phyloP scores from a whole-genome alignment of 73 alveolate genomes.

The Tetrahymena thermophila region DNA sequence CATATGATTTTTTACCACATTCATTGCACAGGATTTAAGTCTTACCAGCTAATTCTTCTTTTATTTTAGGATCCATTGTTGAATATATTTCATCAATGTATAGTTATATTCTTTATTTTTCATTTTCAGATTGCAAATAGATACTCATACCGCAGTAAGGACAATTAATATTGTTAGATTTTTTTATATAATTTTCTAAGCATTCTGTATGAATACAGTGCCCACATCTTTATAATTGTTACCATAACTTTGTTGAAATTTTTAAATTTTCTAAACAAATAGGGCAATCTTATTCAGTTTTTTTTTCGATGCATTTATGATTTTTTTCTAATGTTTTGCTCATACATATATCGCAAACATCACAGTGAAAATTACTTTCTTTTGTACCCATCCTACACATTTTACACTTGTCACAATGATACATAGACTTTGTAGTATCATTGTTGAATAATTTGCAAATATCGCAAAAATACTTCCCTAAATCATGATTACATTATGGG shows the following conservation, averaged over 20 bases:
- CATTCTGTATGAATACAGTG: slow-evolving; percentile 67
- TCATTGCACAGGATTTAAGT: background rate
- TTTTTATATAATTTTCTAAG: background rate
- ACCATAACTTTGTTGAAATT: slow-evolving; percentile 36
- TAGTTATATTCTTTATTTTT: background rate
- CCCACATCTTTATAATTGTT: slow-evolving; percentile 48
- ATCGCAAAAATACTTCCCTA: slow-evolving; percentile 63
- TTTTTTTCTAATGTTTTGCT: slow-evolving; percentile 4
- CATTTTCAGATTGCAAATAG: background rate
- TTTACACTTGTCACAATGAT: slow-evolving; percentile 71
- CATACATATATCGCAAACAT: slow-evolving; percentile 63
- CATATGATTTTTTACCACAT: background rate
- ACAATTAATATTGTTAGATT: background rate
- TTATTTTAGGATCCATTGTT: background rate
- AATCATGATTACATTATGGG: slow-evolving; percentile 35
- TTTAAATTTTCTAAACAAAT: slow-evolving; percentile 62
- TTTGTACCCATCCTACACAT: slow-evolving; percentile 73
- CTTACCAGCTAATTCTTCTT: background rate
- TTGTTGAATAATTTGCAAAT: slow-evolving; percentile 60
- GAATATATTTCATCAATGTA: background rate
- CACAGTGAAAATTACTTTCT: slow-evolving; percentile 64
- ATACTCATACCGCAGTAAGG: background rate
- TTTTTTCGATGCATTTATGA: slow-evolving; percentile 49
- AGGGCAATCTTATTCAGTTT: slow-evolving; percentile 54
- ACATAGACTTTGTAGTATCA: slow-evolving; percentile 43